Evolutionary conservation across 2,329 filamentous ascomycete species (phyloP).

Genomic region (Curvularia lunata): DNA sequence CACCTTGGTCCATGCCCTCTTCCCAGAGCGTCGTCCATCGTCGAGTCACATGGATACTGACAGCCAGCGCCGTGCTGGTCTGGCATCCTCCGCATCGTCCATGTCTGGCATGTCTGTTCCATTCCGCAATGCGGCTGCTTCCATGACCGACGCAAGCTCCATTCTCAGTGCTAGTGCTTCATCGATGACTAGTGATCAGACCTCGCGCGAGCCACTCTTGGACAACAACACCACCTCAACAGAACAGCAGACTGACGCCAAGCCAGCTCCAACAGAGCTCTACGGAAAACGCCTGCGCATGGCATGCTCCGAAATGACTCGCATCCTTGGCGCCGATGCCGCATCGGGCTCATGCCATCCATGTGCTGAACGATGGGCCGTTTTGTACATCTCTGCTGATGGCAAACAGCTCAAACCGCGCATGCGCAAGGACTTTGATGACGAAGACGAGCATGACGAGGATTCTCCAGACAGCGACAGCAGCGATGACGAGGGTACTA

Average conservation of each 20-base stretch:
- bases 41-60: constrained; percentile 59
- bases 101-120: constrained; percentile 57
- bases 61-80: constrained; percentile 54
- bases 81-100: constrained; percentile 57
- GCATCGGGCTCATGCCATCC: constrained; percentile 75
- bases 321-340: constrained; percentile 67
- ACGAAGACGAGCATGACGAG: constrained; percentile 68
- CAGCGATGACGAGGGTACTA: constrained; percentile 53
- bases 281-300: constrained; percentile 63
- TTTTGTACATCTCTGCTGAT: constrained; percentile 77
- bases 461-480: constrained; percentile 59
- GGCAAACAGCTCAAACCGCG: constrained; percentile 72
- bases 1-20: constrained; percentile 81
- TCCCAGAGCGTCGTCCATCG: constrained; percentile 73
- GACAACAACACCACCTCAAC: constrained; percentile 51
- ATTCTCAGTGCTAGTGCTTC: constrained; percentile 75
- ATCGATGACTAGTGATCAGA: constrained; percentile 74
- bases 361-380: constrained; percentile 81
- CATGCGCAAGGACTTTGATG: constrained; percentile 74
- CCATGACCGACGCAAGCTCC: constrained; percentile 67
- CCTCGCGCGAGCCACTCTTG: constrained; percentile 68
- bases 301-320: constrained; percentile 73
- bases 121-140: constrained; percentile 61
- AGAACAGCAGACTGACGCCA: constrained; percentile 45
- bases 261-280: constrained; percentile 57